Evolutionary conservation across 2,329 filamentous ascomycete genomes (phyloP).

Genomic region (Ophiostoma pallidulum): DNA sequence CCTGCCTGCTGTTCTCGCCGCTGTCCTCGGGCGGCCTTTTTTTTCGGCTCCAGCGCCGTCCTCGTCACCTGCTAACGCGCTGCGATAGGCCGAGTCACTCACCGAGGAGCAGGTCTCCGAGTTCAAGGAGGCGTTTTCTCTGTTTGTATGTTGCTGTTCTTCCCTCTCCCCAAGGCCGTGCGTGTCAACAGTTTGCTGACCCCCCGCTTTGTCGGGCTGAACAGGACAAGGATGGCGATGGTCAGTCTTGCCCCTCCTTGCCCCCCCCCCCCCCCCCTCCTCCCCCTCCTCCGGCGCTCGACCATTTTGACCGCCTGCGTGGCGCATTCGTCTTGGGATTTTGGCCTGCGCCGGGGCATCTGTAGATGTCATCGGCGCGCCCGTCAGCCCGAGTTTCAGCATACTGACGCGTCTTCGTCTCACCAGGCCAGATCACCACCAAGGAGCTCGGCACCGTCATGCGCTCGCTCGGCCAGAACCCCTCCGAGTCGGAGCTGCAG

Average conservation of each 20-base stretch:
- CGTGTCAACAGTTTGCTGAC: not conserved
- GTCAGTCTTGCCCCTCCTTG: slow-evolving; percentile 13
- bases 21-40: not conserved
- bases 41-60: too few relatives aligned
- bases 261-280: not conserved
- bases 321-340: too few relatives aligned
- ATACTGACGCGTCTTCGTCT: slow-evolving; percentile 9
- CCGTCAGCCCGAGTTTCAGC: not conserved
- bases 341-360: too few relatives aligned
- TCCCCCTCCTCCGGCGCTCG: not conserved
- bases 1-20: not conserved
- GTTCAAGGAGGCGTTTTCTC: slow-evolving; percentile 99
- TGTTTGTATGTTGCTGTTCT: slow-evolving; percentile 67
- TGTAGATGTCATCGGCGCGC: too few relatives aligned
- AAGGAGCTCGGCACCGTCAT: slow-evolving; percentile 87
- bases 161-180: slow-evolving; percentile 15
- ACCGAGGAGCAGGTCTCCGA: slow-evolving; percentile 99
- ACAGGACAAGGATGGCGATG: slow-evolving; percentile 23
- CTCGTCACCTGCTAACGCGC: not conserved
- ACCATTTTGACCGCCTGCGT: not conserved
- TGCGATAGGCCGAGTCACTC: slow-evolving; percentile 78
- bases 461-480: slow-evolving; percentile 83
- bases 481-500: slow-evolving; percentile 80
- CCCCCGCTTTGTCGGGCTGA: not conserved
- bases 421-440: slow-evolving; percentile 75